Percentiles rank a stretch among this genome's conserved stretches.
Conservation (phyloP, 1,284 basidiomycete species). For the Anthracocystis setariae region DNA sequence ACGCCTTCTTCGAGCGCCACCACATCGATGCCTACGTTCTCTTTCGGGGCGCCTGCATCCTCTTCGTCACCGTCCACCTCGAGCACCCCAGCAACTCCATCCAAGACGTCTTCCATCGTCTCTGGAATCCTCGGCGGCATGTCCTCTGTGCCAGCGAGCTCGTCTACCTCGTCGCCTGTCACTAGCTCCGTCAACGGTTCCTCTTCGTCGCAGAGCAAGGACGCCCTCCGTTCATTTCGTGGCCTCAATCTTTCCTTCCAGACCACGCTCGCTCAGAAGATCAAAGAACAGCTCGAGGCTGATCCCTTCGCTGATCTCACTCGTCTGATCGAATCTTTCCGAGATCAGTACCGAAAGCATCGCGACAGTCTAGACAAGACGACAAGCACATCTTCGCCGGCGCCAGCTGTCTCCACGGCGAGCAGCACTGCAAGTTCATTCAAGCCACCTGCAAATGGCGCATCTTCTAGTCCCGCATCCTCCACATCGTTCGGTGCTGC, state of each 20-base stretch:
- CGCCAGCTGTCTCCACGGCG: neutral
- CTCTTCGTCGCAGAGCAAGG: constrained; percentile 12
- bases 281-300: constrained; percentile 35
- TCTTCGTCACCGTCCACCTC: constrained; percentile 7
- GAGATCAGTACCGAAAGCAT: constrained; percentile 39
- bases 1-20: constrained; percentile 9
- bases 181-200: constrained; percentile 8
- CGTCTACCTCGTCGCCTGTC: constrained; percentile 2
- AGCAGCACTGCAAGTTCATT: constrained; percentile 14
- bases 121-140: constrained; percentile 14
- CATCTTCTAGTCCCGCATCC: constrained; percentile 5
- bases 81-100: constrained; percentile 9
- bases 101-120: constrained; percentile 20
- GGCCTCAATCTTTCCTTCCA: constrained; percentile 41
- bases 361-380: constrained; percentile 16
- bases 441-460: constrained; percentile 24
- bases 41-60: constrained; percentile 12
- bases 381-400: neutral
- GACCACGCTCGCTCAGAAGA: constrained; percentile 20
- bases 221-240: constrained; percentile 28
- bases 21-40: constrained; percentile 10
- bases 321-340: constrained; percentile 23
- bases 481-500: neutral
- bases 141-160: constrained; percentile 8
- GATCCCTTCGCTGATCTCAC: constrained; percentile 43